Percentiles rank a stretch among this genome's conserved stretches.
Evolutionary conservation across 2,329 filamentous ascomycete genomes (phyloP).

Genomic region (Neonectria faginata): DNA sequence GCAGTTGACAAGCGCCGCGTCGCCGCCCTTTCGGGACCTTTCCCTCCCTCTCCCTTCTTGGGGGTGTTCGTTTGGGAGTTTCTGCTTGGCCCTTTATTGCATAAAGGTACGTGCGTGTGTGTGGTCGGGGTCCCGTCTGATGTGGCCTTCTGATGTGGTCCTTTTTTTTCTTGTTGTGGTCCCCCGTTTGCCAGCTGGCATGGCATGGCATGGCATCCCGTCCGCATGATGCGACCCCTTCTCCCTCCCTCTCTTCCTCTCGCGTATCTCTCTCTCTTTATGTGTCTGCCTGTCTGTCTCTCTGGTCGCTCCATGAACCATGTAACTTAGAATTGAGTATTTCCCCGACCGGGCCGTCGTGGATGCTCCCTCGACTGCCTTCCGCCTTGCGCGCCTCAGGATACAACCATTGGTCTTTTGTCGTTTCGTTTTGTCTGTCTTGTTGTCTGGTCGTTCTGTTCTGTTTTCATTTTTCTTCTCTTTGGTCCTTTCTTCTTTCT

Average conservation of each 20-base stretch:
- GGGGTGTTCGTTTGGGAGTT: conserved; percentile 24
- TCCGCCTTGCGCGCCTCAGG: conserved; percentile 18
- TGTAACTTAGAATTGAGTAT: neutral
- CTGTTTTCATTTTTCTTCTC: conserved; percentile 15
- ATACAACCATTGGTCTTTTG: conserved; percentile 26
- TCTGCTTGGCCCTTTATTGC: conserved; percentile 12
- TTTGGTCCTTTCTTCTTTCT: conserved; percentile 11
- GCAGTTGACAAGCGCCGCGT: conserved; percentile 55
- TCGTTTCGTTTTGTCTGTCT: conserved; percentile 33
- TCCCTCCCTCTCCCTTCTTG: neutral
- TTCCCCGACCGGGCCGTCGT: conserved; percentile 24
- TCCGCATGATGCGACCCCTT: neutral
- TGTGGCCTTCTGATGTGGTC: neutral
- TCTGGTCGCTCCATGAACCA: conserved; percentile 1
- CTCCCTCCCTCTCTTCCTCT: neutral
- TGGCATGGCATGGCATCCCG: neutral
- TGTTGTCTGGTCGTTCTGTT: conserved; percentile 20
- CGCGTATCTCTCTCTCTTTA: neutral
- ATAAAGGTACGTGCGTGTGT: neutral
- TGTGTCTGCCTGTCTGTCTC: neutral
- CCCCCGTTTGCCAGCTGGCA: neutral
- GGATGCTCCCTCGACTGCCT: conserved; percentile 19
- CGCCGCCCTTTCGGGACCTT: conserved; percentile 32
- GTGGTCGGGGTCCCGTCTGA: no score
- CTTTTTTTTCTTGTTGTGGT: neutral